Base-by-base conservation (phyloP, 331 rosid species). In the Quercus lobata region DNA sequence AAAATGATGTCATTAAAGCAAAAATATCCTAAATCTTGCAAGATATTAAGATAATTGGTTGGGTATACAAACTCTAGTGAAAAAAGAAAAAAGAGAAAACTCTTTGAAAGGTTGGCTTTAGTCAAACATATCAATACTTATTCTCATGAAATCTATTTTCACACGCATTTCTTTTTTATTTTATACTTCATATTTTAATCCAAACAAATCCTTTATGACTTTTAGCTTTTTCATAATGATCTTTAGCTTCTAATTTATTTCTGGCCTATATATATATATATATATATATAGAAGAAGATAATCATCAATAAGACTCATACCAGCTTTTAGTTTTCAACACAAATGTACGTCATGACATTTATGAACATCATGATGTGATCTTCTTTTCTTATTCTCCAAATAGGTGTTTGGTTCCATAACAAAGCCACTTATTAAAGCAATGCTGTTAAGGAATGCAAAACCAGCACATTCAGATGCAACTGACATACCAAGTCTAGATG, bases 341-440 rank as follows among this genome's bases (percentile, higher is more conserved):
- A 7, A 22, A 25, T 58, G 12, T 2, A 14, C 32, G 4, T 8
- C 10, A 35, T 35, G 44, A 35, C 44, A 35, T 62, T 56, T 1
- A 4, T 25, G 17, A 37, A 61, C 37, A 49, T 73, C 3, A 22
- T 44, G 3, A 32, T 69, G 3, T 14, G 34, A 29, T 0, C 30
- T 2, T 57, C 70, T 27, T 73, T 68, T 69, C 63, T 49, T 53
- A 1, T 53, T 49, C 32, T 78, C 69, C 25, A 84, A 82, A 81
- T 82, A 93, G 97, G 93, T 93, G 11, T 93, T 91, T 83, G 97
- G 97, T 73, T 88, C 92, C 25, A 83, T 91, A 84, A 91, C 97
- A 74, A 93, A 91, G 86, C 97, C 89, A 4, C 71, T 93, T 19
- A 89, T 93, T 16, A 81, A 84, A 82, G 96, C 96, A 6, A 78